phyloP scores from a whole-genome alignment of 805 yeast genomes.

The Groenewaldozyma tartarivorans region DNA sequence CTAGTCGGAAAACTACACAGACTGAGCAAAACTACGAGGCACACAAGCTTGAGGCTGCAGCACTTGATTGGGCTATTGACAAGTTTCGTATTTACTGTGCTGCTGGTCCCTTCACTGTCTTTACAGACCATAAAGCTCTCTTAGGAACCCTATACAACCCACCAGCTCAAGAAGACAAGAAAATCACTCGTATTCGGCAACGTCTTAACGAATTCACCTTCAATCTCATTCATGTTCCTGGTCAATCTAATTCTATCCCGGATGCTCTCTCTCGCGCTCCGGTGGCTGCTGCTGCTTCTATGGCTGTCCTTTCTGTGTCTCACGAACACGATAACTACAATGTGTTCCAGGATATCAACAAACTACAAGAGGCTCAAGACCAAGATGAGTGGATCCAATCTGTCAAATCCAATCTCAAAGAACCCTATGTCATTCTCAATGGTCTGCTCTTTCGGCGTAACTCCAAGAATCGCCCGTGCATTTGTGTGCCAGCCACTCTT shows the following conservation, averaged over 20 bases:
- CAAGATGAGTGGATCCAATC: not conserved
- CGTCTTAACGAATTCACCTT: not conserved
- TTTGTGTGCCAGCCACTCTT: not conserved
- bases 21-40: not conserved
- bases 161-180: not conserved
- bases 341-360: no score
- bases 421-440: not conserved
- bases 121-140: not conserved
- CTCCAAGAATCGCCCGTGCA: not conserved
- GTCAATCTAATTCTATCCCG: not conserved
- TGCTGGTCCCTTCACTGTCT: not conserved
- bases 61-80: not conserved
- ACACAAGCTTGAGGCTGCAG: not conserved
- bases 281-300: not conserved
- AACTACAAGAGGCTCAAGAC: not conserved
- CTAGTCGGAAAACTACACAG: not conserved
- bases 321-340: no score
- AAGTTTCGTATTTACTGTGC: not conserved
- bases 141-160: not conserved
- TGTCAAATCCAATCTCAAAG: not conserved
- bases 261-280: not conserved
- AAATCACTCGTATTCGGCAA: not conserved
- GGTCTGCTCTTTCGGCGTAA: not conserved
- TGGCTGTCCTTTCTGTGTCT: not conserved
- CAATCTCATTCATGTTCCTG: not conserved